Base-by-base conservation (phyloP, 2,329 filamentous ascomycete genomes). In the Ascochyta pisi region DNA sequence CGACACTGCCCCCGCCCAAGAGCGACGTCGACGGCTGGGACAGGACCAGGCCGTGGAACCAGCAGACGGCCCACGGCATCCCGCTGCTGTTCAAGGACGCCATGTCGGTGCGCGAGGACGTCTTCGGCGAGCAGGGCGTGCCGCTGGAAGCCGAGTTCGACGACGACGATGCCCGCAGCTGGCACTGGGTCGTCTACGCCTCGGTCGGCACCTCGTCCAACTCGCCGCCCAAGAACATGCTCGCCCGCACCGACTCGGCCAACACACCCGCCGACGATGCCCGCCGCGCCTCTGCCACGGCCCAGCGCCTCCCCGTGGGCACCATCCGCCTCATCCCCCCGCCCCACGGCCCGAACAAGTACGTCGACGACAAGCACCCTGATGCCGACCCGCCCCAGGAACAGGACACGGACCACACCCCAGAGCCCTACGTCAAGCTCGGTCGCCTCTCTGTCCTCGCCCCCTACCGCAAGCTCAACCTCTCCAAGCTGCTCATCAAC, bases 151-250 rank as follows among this genome's bases (percentile, higher is more conserved):
- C 86, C 62, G 93, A 98, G 74, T 83, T 91, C 62, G 94, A 97
- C 78, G 78, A 82, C 1, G 92, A 97, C 71, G 94, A 98, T 73
- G 64, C 83, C 1, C 84, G 90, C 33, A 88, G 86, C 64, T 94
- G 88, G 77, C 92, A 97, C 76, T 96, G 91, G 90, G 88, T 96
- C 27, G 81, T 88, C n/a, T 96, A 96, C 75, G 86, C 86, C 43
- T 86, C 83, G 15, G 82, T 89, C 52, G 73, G 71, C 55, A 83
- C 83, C 50, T 79, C 65, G 16, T 55, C 70, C 6, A 55, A 57
- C 8, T 58, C 66, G 15, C 71, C 76, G 2, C 68, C 71, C 9
- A 72, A 75, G 45, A 60, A 58, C 26, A 47, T 67, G 29, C 40
- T 74, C 76, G 78, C 84, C 63, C 71, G 75, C 2, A 79, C 84